phyloP scores from a whole-genome alignment of 257 asterid genomes.

The Solanum pennellii region DNA sequence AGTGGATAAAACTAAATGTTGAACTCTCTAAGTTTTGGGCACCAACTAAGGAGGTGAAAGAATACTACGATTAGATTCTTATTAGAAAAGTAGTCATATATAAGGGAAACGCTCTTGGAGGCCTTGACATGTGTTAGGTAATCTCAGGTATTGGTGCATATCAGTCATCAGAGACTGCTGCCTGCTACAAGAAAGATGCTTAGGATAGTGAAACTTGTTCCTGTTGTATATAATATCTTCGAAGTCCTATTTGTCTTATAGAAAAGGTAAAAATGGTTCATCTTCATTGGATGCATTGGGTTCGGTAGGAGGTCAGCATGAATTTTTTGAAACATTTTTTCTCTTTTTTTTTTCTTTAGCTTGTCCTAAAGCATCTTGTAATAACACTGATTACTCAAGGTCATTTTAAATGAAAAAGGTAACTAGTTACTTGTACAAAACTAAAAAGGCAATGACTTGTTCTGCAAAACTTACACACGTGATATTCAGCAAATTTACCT shows the following conservation, averaged over 20 bases:
- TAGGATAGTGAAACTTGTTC: background rate
- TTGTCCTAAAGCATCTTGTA: background rate
- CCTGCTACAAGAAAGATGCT: background rate
- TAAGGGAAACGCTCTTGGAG: background rate
- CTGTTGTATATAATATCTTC: background rate
- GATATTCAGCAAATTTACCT: background rate
- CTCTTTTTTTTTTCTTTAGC: background rate
- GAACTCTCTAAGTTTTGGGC: background rate
- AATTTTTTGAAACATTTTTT: background rate
- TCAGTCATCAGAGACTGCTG: background rate
- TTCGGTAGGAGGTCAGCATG: background rate
- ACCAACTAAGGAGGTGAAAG: background rate
- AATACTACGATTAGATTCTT: background rate
- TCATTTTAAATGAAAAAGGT: background rate
- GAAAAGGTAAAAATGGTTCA: background rate
- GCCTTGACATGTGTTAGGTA: background rate
- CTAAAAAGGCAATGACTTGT: background rate
- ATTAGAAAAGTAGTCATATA: background rate
- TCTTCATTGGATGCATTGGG: background rate
- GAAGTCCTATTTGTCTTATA: background rate
- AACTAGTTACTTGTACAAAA: background rate
- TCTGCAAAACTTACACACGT: background rate
- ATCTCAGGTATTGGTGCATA: background rate
- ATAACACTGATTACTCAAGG: background rate
- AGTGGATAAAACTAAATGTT: background rate